Conservation (phyloP, 208 protist species). For the Crithidia sp. region DNA sequence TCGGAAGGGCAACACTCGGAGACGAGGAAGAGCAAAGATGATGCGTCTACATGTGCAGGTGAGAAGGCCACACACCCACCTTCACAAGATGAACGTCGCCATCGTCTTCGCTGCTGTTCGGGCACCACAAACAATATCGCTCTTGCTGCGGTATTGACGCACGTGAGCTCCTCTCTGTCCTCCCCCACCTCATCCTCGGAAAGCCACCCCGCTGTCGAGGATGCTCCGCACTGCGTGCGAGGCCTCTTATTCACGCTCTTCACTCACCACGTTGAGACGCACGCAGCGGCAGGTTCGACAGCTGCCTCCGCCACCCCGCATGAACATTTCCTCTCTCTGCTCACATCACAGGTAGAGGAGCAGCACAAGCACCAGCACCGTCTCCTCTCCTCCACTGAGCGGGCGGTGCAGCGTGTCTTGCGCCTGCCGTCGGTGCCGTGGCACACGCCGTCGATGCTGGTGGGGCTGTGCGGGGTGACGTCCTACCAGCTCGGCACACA, state of each 20-base stretch:
- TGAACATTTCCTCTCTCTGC: too few species aligned
- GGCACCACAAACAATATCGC: neutral
- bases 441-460: constrained; percentile 13
- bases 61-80: too few species aligned
- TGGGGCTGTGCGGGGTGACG: constrained; percentile 26
- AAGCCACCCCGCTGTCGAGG: too few species aligned
- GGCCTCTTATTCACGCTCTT: neutral
- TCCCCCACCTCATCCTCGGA: neutral
- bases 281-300: too few species aligned
- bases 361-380: constrained; percentile 27
- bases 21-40: too few species aligned
- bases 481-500: constrained; percentile 24
- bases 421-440: constrained; percentile 14
- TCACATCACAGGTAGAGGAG: constrained; percentile 2
- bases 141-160: neutral
- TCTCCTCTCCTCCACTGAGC: constrained; percentile 27
- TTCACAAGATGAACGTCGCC: too few species aligned
- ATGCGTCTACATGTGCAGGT: too few species aligned
- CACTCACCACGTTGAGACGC: neutral
- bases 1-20: too few species aligned
- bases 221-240: too few species aligned
- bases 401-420: constrained; percentile 22
- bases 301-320: too few species aligned
- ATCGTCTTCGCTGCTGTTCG: neutral
- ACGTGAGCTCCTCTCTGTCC: neutral